These are phyloP conservation scores for Aspergillus cejpii DNA, from an alignment of 2,329 filamentous ascomycete species.

Conservation along the genomic window DNA sequence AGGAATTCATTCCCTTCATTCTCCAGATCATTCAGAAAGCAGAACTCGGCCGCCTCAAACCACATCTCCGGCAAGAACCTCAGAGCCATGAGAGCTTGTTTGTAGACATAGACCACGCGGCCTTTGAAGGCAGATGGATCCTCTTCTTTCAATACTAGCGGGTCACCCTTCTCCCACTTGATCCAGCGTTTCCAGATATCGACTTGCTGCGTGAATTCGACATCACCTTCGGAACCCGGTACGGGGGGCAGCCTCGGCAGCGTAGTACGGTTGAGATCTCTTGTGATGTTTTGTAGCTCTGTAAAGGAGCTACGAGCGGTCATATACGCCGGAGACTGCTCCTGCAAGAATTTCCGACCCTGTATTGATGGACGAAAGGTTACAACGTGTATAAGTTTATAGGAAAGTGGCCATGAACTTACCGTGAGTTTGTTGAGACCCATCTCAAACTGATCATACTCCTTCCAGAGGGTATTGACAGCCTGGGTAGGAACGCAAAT, in stretches of 20 bases:
- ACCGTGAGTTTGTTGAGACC: conserved; percentile 86
- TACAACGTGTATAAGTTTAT: conserved; percentile 2
- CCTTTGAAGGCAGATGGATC: conserved; percentile 68
- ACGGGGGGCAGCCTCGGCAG: conserved; percentile 76
- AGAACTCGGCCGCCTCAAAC: conserved; percentile 92
- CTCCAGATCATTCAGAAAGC: conserved; percentile 67
- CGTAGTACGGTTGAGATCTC: conserved; percentile 67
- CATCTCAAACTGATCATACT: conserved; percentile 96
- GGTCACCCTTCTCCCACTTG: conserved; percentile 89
- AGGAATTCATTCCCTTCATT: conserved; percentile 72
- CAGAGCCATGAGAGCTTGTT: conserved; percentile 85
- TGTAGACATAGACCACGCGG: conserved; percentile 83
- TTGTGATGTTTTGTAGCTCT: conserved; percentile 80
- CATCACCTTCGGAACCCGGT: conserved; percentile 76
- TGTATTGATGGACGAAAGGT: conserved; percentile 31
- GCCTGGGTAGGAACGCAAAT: conserved; percentile 79
- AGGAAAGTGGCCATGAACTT: conserved; percentile 16
- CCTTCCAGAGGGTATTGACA: conserved; percentile 84
- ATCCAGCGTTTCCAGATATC: conserved; percentile 92
- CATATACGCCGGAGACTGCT: conserved; percentile 91
- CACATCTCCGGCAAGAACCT: conserved; percentile 94
- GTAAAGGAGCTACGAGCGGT: conserved; percentile 86
- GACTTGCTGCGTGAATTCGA: conserved; percentile 77
- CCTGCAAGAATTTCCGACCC: conserved; percentile 91
- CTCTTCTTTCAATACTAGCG: conserved; percentile 75